A percentile compares a stretch with the other conserved stretches of the same genome.
These are phyloP conservation scores for Exophiala bonariae DNA, from an alignment of 2,329 filamentous ascomycete species.

Conservation along the genomic window DNA sequence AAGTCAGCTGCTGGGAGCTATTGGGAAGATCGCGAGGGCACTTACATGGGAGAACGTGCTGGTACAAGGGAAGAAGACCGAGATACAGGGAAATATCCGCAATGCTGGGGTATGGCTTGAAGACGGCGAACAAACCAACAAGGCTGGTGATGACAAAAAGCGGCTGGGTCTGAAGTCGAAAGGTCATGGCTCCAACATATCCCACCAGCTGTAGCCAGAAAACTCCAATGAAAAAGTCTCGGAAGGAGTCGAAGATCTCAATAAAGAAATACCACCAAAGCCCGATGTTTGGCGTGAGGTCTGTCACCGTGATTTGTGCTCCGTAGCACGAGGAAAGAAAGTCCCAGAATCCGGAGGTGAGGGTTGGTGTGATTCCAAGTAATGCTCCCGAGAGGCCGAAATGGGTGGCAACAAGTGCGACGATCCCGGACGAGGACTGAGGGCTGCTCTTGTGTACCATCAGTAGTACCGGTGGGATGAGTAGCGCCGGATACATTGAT, in stretches of 20 bases:
- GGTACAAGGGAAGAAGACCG: conserved; percentile 77
- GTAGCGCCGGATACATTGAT: conserved; percentile 84
- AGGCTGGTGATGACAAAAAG: conserved; percentile 82
- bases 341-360: conserved; percentile 79
- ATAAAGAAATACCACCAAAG: conserved; percentile 99
- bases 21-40: conserved; percentile 20
- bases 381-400: conserved; percentile 20
- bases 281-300: conserved; percentile 91
- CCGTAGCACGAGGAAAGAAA: conserved; percentile 90
- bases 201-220: conserved; percentile 95
- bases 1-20: no score
- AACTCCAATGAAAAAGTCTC: conserved; percentile 93
- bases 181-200: conserved; percentile 82
- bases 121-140: conserved; percentile 86
- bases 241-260: conserved; percentile 98
- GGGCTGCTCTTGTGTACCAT: conserved; percentile 39
- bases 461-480: conserved; percentile 79
- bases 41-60: conserved; percentile 83
- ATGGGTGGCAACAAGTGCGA: conserved; percentile 30
- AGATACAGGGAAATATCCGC: conserved; percentile 86
- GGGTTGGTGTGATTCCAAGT: conserved; percentile 29
- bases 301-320: conserved; percentile 84
- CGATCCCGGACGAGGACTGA: conserved; percentile 3
- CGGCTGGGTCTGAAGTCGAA: conserved; percentile 81
- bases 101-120: conserved; percentile 95